phyloP scores from a whole-genome alignment of 169 alveolate genomes.

The Theileria sp. region DNA sequence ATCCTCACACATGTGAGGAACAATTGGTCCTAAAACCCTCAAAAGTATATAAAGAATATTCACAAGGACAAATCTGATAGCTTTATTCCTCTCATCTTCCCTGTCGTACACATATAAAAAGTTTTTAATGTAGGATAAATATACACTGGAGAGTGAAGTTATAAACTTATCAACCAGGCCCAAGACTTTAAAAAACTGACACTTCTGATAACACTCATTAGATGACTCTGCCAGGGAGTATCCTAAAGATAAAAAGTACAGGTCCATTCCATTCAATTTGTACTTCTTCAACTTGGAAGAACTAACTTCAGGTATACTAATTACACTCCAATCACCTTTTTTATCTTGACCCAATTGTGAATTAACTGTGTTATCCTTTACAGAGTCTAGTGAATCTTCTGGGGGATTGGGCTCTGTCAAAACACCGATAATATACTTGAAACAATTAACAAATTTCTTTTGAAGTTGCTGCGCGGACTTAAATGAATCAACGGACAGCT shows the following conservation, averaged over 20 bases:
- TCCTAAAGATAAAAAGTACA: constrained; percentile 40
- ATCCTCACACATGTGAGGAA: constrained; percentile 68
- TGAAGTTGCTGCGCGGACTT: constrained; percentile 39
- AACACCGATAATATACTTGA: constrained; percentile 51
- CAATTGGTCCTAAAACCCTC: constrained; percentile 51
- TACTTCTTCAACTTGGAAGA: background rate
- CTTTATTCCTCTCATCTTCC: constrained; percentile 29
- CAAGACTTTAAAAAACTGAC: constrained; percentile 42
- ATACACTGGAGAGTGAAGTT: constrained; percentile 46
- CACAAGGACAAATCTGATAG: constrained; percentile 11
- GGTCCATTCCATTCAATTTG: constrained; percentile 34
- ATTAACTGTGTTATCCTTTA: background rate
- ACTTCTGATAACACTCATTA: constrained; percentile 14
- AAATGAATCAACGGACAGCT: constrained; percentile 20
- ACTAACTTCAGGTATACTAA: background rate
- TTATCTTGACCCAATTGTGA: background rate
- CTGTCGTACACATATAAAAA: constrained; percentile 25
- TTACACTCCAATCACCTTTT: background rate
- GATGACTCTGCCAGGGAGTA: constrained; percentile 31
- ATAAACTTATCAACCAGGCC: constrained; percentile 33
- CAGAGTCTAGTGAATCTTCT: background rate
- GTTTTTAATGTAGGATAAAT: constrained; percentile 54
- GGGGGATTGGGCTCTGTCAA: background rate
- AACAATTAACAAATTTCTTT: constrained; percentile 48
- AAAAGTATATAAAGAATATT: constrained; percentile 31